phyloP scores from a whole-genome alignment of 2,329 filamentous ascomycete species.

The Fusarium hainanense region DNA sequence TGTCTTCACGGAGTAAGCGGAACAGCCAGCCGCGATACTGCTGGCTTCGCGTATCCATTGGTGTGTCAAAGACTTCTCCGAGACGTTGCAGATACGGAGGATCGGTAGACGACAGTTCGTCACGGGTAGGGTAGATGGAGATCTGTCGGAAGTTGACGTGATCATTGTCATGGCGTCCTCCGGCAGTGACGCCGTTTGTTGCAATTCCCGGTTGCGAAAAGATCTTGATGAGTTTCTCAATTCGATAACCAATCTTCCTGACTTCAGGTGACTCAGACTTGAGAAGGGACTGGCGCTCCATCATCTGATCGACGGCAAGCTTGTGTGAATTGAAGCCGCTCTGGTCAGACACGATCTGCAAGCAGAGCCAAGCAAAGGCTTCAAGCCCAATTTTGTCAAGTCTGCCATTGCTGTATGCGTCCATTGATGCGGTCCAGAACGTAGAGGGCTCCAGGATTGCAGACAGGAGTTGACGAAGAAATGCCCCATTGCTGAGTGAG shows the following conservation, averaged over 20 bases:
- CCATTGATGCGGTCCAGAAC: constrained; percentile 63
- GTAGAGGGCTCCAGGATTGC: constrained; percentile 63
- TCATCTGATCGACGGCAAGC: constrained; percentile 40
- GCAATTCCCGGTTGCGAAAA: constrained; percentile 20
- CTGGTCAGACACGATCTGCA: constrained; percentile 54
- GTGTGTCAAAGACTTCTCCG: constrained; percentile 59
- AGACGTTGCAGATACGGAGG: constrained; percentile 66
- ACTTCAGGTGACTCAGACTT: constrained; percentile 39
- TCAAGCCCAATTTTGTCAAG: constrained; percentile 50
- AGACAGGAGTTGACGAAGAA: constrained; percentile 51
- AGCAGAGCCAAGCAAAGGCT: constrained; percentile 61
- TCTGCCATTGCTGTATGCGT: constrained; percentile 41
- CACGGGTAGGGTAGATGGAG: constrained; percentile 71
- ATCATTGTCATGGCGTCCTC: constrained; percentile 81
- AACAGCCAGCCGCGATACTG: constrained; percentile 77
- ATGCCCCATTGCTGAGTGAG: constrained; percentile 36
- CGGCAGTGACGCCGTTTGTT: constrained; percentile 54
- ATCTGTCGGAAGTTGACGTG: constrained; percentile 69
- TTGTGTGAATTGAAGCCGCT: constrained; percentile 28
- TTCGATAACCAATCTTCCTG: constrained; percentile 49
- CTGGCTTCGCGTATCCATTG: constrained; percentile 52
- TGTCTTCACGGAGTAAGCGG: constrained; percentile 76
- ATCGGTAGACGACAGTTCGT: constrained; percentile 68
- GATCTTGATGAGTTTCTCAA: constrained; percentile 53
- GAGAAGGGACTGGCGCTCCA: constrained; percentile 43